Conservation (phyloP, 1,139 yeast genomes). For the Geotrichum cucujoidarum region DNA sequence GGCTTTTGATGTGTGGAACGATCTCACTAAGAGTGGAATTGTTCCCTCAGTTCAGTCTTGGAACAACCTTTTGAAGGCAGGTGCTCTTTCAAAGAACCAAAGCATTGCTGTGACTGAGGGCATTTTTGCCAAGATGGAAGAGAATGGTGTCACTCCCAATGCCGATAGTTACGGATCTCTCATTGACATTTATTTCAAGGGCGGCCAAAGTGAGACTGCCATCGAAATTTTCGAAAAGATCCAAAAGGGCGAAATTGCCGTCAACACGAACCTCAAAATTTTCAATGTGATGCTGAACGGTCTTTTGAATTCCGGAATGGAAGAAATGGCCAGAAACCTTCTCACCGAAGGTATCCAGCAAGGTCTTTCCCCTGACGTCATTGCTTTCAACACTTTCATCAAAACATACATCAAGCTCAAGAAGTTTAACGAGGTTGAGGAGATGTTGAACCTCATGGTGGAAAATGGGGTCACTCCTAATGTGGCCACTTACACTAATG, state of each 20-base stretch:
- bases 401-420: conserved; percentile 32
- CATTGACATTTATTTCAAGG: conserved; percentile 37
- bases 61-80: conserved; percentile 46
- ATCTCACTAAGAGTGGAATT: conserved; percentile 33
- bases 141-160: conserved; percentile 39
- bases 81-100: conserved; percentile 32
- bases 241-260: conserved; percentile 23
- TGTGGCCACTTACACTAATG: conserved; percentile 60
- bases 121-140: conserved; percentile 39
- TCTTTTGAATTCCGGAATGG: conserved; percentile 28
- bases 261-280: conserved; percentile 30
- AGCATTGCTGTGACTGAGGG: conserved; percentile 37
- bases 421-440: conserved; percentile 37
- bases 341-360: conserved; percentile 33
- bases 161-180: conserved; percentile 38
- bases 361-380: conserved; percentile 36
- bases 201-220: conserved; percentile 34
- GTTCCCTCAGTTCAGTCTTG: conserved; percentile 40
- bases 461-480: conserved; percentile 49
- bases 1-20: conserved; percentile 42
- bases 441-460: conserved; percentile 37
- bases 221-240: conserved; percentile 30
- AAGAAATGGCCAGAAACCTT: conserved; percentile 32
- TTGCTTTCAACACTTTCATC: conserved; percentile 43
- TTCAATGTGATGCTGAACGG: conserved; percentile 37